Evolutionary conservation across 495 filamentous ascomycete genomes (phyloP).

Genomic region (Hypoxylon rickii): DNA sequence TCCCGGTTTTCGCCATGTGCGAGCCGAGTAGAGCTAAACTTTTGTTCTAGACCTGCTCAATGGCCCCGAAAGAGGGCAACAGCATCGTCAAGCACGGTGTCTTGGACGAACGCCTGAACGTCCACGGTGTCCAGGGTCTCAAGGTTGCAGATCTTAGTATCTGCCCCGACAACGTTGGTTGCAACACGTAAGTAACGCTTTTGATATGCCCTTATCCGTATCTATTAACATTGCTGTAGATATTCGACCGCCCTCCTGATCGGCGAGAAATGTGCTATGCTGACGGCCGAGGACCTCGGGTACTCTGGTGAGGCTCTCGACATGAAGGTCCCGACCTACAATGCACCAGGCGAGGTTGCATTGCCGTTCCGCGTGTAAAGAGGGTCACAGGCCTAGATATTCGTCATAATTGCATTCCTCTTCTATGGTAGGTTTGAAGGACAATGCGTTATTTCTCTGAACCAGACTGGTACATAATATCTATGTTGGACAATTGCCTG

Average conservation of each 20-base stretch:
- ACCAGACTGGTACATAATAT: too few species aligned
- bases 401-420: not conserved
- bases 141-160: conserved; percentile 83
- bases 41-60: conserved; percentile 69
- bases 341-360: conserved; percentile 58
- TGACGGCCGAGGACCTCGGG: conserved; percentile 76
- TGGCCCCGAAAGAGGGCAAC: conserved; percentile 80
- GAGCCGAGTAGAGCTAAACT: conserved; percentile 3
- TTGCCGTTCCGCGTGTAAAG: conserved; percentile 38
- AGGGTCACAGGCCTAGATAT: not conserved
- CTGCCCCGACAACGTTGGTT: conserved; percentile 82
- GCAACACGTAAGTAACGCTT: conserved; percentile 65
- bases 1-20: not conserved
- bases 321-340: conserved; percentile 72
- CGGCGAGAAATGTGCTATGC: conserved; percentile 78
- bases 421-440: not conserved
- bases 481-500: too few species aligned
- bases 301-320: conserved; percentile 74
- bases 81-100: conserved; percentile 81
- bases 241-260: conserved; percentile 77
- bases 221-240: conserved; percentile 20
- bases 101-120: conserved; percentile 77
- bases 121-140: conserved; percentile 77
- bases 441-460: too few species aligned
- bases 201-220: not conserved